phyloP scores from a whole-genome alignment of 371 early-diverging fungal species.

The Massospora cicadina region DNA sequence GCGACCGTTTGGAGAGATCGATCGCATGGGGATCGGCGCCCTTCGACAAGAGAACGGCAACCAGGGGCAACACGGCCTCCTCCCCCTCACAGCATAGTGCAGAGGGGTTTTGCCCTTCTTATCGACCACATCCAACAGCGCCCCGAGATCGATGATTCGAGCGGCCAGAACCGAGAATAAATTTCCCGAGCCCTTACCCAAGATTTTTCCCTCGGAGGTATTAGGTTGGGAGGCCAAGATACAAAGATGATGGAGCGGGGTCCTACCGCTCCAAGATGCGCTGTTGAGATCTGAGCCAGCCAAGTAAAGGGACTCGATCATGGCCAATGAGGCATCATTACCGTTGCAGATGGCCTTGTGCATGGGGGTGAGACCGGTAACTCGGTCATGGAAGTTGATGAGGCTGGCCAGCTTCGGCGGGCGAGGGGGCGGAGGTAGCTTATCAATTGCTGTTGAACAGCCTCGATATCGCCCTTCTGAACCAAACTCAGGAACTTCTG shows the following conservation, averaged over 20 bases:
- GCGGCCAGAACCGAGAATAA: slow-evolving; percentile 19
- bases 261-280: slow-evolving; percentile 38
- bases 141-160: slow-evolving; percentile 31
- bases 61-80: background rate
- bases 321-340: slow-evolving; percentile 36
- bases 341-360: slow-evolving; percentile 43
- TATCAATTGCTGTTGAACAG: slow-evolving; percentile 5
- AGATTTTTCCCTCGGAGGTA: slow-evolving; percentile 11
- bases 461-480: slow-evolving; percentile 10
- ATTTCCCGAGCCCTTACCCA: slow-evolving; percentile 14
- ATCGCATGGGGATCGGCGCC: background rate
- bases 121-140: slow-evolving; percentile 35
- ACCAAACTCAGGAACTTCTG: slow-evolving; percentile 17
- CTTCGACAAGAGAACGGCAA: background rate
- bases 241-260: slow-evolving; percentile 39
- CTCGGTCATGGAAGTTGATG: slow-evolving; percentile 38
- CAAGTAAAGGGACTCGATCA: slow-evolving; percentile 35
- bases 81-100: slow-evolving; percentile 37
- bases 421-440: slow-evolving; percentile 10
- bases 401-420: slow-evolving; percentile 14
- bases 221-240: slow-evolving; percentile 18
- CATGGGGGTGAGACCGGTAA: slow-evolving; percentile 38
- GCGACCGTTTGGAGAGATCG: background rate
- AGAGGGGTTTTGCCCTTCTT: slow-evolving; percentile 41
- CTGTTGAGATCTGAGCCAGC: slow-evolving; percentile 48